A percentile compares a stretch with the other conserved stretches of the same genome.
Evolutionary conservation across 2,329 filamentous ascomycete species (phyloP).

Genomic region (Penicillium decumbens): DNA sequence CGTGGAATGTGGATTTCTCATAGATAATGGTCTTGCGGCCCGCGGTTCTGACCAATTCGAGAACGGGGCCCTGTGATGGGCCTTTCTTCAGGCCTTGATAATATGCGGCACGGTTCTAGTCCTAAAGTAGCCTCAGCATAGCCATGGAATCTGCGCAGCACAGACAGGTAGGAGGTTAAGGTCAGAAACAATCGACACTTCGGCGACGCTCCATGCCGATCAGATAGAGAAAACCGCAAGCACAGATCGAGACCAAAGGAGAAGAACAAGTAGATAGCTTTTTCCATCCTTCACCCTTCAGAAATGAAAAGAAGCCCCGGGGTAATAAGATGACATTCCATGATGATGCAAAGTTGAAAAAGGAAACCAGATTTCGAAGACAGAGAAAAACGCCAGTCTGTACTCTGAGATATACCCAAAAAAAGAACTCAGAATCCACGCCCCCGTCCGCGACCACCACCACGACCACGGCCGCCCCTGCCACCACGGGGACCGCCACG

Average conservation of each 20-base stretch:
- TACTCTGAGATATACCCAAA: constrained; percentile 20
- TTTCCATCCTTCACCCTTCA: constrained; percentile 12
- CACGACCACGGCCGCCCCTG: constrained; percentile 48
- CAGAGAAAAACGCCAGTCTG: constrained; percentile 21
- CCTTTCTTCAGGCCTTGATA: neutral
- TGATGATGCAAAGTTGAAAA: constrained; percentile 21
- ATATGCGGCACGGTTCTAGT: neutral
- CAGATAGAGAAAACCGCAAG: neutral
- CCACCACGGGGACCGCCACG: constrained; percentile 47
- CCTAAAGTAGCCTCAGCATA: neutral
- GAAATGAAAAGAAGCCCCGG: constrained; percentile 25
- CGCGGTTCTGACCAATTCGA: neutral
- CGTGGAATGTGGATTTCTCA: neutral
- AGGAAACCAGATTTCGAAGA: constrained; percentile 20
- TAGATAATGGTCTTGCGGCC: neutral
- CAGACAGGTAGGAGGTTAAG: constrained; percentile 4
- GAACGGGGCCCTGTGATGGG: neutral
- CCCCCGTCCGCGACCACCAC: constrained; percentile 54
- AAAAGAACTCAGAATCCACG: constrained; percentile 39
- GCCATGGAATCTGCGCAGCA: neutral
- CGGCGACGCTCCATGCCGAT: neutral
- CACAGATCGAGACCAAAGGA: neutral
- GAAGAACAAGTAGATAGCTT: constrained; percentile 14
- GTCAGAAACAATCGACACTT: constrained; percentile 1
- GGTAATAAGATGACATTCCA: constrained; percentile 22